Percentiles rank a stretch among this genome's conserved stretches.
Conservation (phyloP, 805 yeast species). For the Pichia nanzhaoensis region DNA sequence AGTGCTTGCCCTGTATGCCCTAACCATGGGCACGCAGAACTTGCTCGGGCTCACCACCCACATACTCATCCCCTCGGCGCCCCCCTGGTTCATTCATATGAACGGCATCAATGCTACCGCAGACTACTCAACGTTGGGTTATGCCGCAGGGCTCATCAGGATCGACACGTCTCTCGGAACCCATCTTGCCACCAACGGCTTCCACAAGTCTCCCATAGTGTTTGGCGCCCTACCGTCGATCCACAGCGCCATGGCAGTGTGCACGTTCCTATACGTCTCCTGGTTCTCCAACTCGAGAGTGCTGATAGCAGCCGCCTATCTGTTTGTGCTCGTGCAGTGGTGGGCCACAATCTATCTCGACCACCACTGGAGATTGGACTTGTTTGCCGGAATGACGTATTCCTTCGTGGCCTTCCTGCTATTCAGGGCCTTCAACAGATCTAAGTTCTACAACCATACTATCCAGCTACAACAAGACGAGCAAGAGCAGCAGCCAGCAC, state of each 20-base stretch:
- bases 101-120: conserved; percentile 51
- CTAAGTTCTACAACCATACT: not conserved
- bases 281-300: conserved; percentile 34
- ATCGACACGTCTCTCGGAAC: conserved; percentile 61
- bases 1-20: conserved; percentile 43
- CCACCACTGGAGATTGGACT: conserved; percentile 64
- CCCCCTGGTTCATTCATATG: conserved; percentile 65
- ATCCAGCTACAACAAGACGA: not conserved
- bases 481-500: too few relatives aligned
- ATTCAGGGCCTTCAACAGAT: conserved; percentile 20
- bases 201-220: conserved; percentile 61
- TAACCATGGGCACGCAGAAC: conserved; percentile 55
- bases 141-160: conserved; percentile 63
- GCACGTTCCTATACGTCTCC: conserved; percentile 38
- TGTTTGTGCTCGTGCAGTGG: conserved; percentile 54
- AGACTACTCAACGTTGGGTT: conserved; percentile 57
- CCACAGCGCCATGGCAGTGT: conserved; percentile 60
- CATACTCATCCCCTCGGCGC: conserved; percentile 59
- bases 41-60: conserved; percentile 56
- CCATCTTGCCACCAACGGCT: conserved; percentile 52
- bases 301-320: conserved; percentile 32
- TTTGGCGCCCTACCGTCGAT: conserved; percentile 73
- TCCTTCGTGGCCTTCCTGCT: conserved; percentile 39
- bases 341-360: conserved; percentile 72
- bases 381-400: conserved; percentile 49